Evolutionary conservation across 495 filamentous ascomycete genomes (phyloP).

Genomic region (Glutinoglossum americanum): DNA sequence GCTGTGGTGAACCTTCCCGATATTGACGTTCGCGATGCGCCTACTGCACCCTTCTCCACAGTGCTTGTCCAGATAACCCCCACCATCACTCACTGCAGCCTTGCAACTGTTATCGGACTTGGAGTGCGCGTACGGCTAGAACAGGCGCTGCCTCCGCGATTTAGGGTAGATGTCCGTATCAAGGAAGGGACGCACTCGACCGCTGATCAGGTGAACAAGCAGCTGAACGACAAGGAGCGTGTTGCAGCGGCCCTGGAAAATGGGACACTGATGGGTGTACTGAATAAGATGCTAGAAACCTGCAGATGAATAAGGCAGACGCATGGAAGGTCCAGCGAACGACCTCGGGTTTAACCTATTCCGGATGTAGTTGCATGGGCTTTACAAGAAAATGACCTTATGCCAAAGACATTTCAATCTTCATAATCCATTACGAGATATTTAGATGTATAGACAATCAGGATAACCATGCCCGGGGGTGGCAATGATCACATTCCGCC

Average conservation of each 20-base stretch:
- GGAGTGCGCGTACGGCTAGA: slow-evolving; percentile 82
- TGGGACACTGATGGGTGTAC: slow-evolving; percentile 62
- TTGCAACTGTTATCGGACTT: slow-evolving; percentile 90
- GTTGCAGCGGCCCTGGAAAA: slow-evolving; percentile 93
- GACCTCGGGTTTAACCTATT: neutral
- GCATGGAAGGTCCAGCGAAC: neutral
- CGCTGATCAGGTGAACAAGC: slow-evolving; percentile 86
- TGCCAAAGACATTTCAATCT: no score
- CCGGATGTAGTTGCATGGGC: neutral
- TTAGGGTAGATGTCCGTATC: slow-evolving; percentile 78
- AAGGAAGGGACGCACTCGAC: slow-evolving; percentile 92
- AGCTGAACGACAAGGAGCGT: slow-evolving; percentile 86
- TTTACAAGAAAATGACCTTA: neutral
- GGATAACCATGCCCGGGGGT: neutral
- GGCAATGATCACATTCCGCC: no score
- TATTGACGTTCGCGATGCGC: slow-evolving; percentile 52
- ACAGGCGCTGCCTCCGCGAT: slow-evolving; percentile 78
- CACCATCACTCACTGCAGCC: slow-evolving; percentile 91
- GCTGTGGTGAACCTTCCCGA: slow-evolving; percentile 88
- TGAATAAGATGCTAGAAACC: slow-evolving; percentile 83
- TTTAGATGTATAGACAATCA: neutral
- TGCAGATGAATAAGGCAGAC: slow-evolving; percentile 25
- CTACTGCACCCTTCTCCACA: slow-evolving; percentile 28
- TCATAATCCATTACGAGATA: neutral
- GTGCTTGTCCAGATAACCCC: slow-evolving; percentile 67